These are phyloP conservation scores for Eucalyptus sp. DNA, from an alignment of 345 rosid genomes.

Conservation along the genomic window DNA sequence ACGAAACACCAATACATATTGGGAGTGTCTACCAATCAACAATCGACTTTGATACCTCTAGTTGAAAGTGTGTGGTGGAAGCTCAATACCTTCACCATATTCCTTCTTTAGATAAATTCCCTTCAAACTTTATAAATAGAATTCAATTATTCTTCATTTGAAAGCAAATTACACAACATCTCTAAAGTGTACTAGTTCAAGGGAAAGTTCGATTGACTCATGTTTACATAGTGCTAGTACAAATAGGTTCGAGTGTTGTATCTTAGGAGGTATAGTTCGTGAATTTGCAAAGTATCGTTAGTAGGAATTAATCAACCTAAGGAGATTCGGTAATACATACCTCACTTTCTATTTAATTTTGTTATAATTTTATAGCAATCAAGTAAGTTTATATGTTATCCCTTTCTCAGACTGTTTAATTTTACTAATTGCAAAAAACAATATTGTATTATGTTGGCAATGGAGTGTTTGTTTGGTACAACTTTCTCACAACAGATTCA, in stretches of 20 bases:
- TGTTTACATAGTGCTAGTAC: not conserved
- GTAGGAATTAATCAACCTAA: too few species aligned
- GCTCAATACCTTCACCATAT: accelerated
- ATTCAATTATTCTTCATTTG: not conserved
- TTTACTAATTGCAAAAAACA: too few species aligned
- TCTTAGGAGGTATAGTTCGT: not conserved
- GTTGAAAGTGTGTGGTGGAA: not conserved
- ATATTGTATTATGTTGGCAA: too few species aligned
- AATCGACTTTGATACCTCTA: too few species aligned
- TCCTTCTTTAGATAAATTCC: accelerated
- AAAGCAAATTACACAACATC: not conserved
- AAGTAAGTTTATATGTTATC: too few species aligned
- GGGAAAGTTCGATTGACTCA: not conserved
- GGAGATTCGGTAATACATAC: accelerated
- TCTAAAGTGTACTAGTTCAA: not conserved
- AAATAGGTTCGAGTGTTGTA: too few species aligned
- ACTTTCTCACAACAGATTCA: not conserved
- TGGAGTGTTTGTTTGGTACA: not conserved
- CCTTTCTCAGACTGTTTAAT: not conserved
- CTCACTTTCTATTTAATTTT: not conserved
- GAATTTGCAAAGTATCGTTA: not conserved
- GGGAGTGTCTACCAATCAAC: not conserved
- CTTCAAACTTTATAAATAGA: too few species aligned
- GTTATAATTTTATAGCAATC: not conserved
- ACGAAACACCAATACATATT: not conserved